phyloP scores from a whole-genome alignment of 2,329 filamentous ascomycete species.

The Beauveria medogensis region DNA sequence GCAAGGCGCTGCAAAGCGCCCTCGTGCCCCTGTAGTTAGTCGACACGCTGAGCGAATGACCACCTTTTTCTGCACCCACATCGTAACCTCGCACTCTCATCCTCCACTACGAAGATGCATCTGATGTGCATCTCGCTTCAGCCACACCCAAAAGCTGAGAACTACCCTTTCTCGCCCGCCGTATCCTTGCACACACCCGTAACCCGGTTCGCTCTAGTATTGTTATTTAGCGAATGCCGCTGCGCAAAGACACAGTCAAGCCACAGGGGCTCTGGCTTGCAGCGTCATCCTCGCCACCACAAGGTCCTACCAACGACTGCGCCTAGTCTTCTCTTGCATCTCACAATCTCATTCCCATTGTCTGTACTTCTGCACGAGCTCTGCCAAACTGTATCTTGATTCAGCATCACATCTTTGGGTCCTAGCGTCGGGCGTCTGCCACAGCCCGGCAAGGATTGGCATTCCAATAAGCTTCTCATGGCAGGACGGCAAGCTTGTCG shows the following conservation, averaged over 20 bases:
- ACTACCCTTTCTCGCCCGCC: background rate
- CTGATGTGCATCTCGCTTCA: conserved; percentile 9
- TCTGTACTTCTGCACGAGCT: background rate
- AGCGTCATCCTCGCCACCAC: background rate
- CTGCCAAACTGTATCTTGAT: background rate
- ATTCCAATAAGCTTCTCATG: background rate
- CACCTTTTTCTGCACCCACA: background rate
- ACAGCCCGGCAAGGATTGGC: background rate
- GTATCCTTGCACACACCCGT: background rate
- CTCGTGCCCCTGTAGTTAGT: background rate
- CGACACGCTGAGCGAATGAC: background rate
- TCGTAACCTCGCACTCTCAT: background rate
- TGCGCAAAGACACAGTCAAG: background rate
- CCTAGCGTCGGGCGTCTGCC: background rate
- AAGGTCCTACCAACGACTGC: background rate
- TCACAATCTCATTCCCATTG: background rate
- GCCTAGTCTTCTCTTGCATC: background rate
- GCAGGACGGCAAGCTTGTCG: too few relatives aligned
- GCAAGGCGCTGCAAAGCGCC: background rate
- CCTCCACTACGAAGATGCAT: background rate
- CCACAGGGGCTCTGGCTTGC: conserved; percentile 5
- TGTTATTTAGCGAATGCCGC: background rate
- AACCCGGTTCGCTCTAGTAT: background rate
- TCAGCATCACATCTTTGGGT: background rate
- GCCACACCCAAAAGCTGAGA: background rate